Evolutionary conservation across 2,329 filamentous ascomycete species (phyloP).

Genomic region (Anisogramma anomala): DNA sequence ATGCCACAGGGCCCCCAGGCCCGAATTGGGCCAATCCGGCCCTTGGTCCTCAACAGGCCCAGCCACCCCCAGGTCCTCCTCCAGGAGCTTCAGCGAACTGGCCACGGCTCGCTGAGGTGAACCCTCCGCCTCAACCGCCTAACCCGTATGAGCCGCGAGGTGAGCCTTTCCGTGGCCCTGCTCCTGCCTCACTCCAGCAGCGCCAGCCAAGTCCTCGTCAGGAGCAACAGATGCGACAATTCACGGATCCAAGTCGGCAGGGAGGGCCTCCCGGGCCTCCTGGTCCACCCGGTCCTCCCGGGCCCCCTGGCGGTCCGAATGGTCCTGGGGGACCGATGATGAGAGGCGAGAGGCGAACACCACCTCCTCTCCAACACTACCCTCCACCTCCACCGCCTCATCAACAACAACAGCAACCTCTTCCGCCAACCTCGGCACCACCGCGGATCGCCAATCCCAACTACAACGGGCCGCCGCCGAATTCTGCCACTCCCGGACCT

Average conservation of each 20-base stretch:
- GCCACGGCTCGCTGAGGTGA: slow-evolving; percentile 66
- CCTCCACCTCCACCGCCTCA: slow-evolving; percentile 38
- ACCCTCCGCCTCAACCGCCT: slow-evolving; percentile 59
- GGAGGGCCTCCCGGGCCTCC: slow-evolving; percentile 31
- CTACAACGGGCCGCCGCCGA: slow-evolving; percentile 42
- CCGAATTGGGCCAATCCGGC: slow-evolving; percentile 82
- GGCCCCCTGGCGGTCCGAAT: slow-evolving; percentile 28
- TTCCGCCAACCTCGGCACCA: slow-evolving; percentile 25
- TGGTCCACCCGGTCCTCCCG: slow-evolving; percentile 32
- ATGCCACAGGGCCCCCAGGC: slow-evolving; percentile 70
- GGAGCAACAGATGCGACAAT: slow-evolving; percentile 58
- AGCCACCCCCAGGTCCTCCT: slow-evolving; percentile 30
- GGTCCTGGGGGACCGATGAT: slow-evolving; percentile 11
- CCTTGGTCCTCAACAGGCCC: slow-evolving; percentile 44
- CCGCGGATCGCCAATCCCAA: slow-evolving; percentile 50
- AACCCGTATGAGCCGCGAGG: slow-evolving; percentile 71
- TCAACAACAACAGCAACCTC: slow-evolving; percentile 27
- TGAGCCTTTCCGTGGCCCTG: slow-evolving; percentile 58
- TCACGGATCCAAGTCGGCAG: slow-evolving; percentile 53
- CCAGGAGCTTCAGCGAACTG: slow-evolving; percentile 48
- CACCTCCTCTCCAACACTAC: slow-evolving; percentile 40
- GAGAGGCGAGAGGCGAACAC: slow-evolving; percentile 19
- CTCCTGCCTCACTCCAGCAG: slow-evolving; percentile 39
- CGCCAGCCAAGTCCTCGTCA: slow-evolving; percentile 67
- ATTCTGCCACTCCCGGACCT: slow-evolving; percentile 27